Conservation (phyloP, 2,329 filamentous ascomycete species). For the Claviceps maximensis region DNA sequence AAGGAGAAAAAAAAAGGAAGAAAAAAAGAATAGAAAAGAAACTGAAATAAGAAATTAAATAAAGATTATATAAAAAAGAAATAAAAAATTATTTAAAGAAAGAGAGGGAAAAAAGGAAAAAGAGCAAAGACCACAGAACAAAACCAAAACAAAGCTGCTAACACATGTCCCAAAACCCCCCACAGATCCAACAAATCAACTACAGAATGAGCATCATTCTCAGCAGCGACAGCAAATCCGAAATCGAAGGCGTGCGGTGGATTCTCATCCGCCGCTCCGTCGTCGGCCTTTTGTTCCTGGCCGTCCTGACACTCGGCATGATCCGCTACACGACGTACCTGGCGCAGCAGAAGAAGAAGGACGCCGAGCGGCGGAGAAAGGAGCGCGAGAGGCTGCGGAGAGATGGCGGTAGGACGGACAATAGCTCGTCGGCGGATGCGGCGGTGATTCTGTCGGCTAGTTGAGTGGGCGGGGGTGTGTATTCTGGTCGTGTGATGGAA, state of each 20-base stretch:
- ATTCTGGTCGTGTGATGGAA: too few relatives aligned
- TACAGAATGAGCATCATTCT: constrained; percentile 90
- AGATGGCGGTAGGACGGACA: constrained; percentile 32
- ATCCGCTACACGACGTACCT: constrained; percentile 48
- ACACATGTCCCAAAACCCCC: neutral
- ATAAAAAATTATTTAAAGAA: neutral
- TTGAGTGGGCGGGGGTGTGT: constrained; percentile 16
- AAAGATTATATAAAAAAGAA: too few relatives aligned
- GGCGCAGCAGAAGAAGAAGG: constrained; percentile 34
- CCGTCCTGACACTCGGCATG: constrained; percentile 43
- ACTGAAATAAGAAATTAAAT: neutral
- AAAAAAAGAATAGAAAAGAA: neutral
- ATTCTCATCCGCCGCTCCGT: constrained; percentile 55
- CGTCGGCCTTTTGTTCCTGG: constrained; percentile 54
- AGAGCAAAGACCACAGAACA: too few relatives aligned
- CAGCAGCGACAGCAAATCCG: constrained; percentile 80
- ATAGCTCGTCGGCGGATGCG: constrained; percentile 35
- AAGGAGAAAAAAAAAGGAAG: neutral
- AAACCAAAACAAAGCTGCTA: neutral
- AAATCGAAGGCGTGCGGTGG: constrained; percentile 88
- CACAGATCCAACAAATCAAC: constrained; percentile 78
- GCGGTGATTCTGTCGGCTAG: constrained; percentile 46
- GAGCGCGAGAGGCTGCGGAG: constrained; percentile 29
- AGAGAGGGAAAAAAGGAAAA: neutral
- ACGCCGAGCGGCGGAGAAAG: constrained; percentile 29